These are phyloP conservation scores for Fusarium circinatum DNA, from an alignment of 2,329 filamentous ascomycete species.

Conservation along the genomic window DNA sequence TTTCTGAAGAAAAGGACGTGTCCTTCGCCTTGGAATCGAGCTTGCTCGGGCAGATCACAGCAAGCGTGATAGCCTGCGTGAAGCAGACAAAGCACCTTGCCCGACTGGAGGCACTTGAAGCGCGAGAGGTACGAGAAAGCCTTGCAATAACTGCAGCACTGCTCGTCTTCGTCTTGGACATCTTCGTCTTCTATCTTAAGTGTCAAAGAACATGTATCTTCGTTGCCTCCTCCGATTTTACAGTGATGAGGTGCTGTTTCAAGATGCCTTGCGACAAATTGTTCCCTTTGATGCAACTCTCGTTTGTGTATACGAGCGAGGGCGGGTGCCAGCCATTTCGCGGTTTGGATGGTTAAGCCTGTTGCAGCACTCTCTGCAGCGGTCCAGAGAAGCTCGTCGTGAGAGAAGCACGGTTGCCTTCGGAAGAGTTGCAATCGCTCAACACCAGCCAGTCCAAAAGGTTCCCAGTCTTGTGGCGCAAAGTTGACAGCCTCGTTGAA, in stretches of 20 bases:
- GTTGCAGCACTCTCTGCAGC: conserved; percentile 80
- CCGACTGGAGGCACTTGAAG: conserved; percentile 84
- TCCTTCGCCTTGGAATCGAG: conserved; percentile 74
- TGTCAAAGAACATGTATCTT: conserved; percentile 66
- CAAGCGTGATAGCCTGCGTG: conserved; percentile 86
- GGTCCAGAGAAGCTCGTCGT: conserved; percentile 93
- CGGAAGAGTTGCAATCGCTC: conserved; percentile 87
- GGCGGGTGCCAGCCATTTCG: conserved; percentile 94
- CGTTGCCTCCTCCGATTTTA: conserved; percentile 53
- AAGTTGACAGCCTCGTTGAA: conserved; percentile 99
- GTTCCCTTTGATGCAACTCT: conserved; percentile 74
- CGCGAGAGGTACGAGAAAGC: conserved; percentile 90
- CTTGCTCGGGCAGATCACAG: conserved; percentile 74
- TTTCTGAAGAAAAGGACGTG: conserved; percentile 84
- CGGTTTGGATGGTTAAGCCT: conserved; percentile 80
- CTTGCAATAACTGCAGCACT: conserved; percentile 94
- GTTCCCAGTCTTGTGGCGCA: conserved; percentile 94
- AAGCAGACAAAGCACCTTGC: conserved; percentile 82
- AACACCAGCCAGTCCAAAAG: conserved; percentile 86
- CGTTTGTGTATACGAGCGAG: conserved; percentile 80
- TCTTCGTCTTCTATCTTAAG: conserved; percentile 77
- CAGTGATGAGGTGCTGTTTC: conserved; percentile 65
- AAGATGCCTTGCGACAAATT: conserved; percentile 74
- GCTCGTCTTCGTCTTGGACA: conserved; percentile 90
- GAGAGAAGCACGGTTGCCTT: conserved; percentile 94